Evolutionary conservation across 1,284 basidiomycete genomes (phyloP), one percentile per base, ranked within the genome.

Genomic region (Xerocomus minutiporus): DNA sequence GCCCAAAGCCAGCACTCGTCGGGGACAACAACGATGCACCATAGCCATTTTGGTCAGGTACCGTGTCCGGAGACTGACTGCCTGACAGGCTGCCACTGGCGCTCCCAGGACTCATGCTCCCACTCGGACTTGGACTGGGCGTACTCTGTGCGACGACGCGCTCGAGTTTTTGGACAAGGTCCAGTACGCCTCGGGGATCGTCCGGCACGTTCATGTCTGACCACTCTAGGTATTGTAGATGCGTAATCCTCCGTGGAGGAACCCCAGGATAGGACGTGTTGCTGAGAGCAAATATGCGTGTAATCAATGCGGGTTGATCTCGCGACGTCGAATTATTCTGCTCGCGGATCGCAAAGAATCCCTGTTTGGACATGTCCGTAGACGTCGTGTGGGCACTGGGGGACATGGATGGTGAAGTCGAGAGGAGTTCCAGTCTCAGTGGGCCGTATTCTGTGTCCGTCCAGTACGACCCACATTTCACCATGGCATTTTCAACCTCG

Each of bases 381-480:
- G 50, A 42, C n/a, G 36, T 42, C 6, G 48, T 40, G 7, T 47
- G 46, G n/a, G 32, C 8, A 3, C 50, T 49, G 4, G 69, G 57
- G 5, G 67, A 59, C 15, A 57, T 28, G 9, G 66, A 71, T 7
- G 83, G 83, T 6, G 77, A 78, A 28, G 80, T 82, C n/a, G 79
- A 78, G n/a, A 91, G 64, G 7, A 86, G 72, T 54, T 79, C 74
- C 15, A 92, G 74, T 6, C 74, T 78, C 46, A 94, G 68, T 1
- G 85, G 78, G 1, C 93, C 93, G 65, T 88, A 95, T 25, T 73
- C 67, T 12, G 77, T 75, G 28, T 86, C 81, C 25, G 79, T 76
- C 94, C 95, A 98, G 70, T 99, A 99, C 31, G 86, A 78, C 39
- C 93, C 92, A 66, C 95, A 97, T 70, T 99, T 97, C 59, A 93